phyloP scores from a whole-genome alignment of 2,329 filamentous ascomycete genomes.

The Sarocladium strictum region DNA sequence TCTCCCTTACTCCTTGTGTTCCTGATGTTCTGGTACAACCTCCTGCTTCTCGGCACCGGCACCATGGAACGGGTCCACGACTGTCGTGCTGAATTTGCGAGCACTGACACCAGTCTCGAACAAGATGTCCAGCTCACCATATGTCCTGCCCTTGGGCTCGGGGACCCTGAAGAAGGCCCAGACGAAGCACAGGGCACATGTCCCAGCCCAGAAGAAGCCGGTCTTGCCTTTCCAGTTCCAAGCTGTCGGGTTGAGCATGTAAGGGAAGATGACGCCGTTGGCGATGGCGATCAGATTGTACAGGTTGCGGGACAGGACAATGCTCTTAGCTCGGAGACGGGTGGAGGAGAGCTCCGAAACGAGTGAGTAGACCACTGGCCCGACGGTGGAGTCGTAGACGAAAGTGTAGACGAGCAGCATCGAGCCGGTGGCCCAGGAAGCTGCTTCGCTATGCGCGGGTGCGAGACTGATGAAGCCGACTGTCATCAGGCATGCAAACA shows the following conservation, averaged over 20 bases:
- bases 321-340: conserved; percentile 39
- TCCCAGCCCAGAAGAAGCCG: conserved; percentile 13
- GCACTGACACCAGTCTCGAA: conserved; percentile 22
- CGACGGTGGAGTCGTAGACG: conserved; percentile 32
- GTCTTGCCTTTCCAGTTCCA: conserved; percentile 18
- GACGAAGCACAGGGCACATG: conserved; percentile 17
- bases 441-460: conserved; percentile 22
- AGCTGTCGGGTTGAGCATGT: conserved; percentile 17
- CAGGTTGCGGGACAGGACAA: conserved; percentile 36
- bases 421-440: conserved; percentile 32
- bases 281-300: conserved; percentile 15
- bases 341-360: conserved; percentile 51
- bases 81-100: conserved; percentile 23
- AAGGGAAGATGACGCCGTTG: conserved; percentile 17
- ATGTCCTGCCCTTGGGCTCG: conserved; percentile 21
- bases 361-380: conserved; percentile 72
- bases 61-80: conserved; percentile 9
- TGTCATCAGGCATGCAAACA: conserved; percentile 27
- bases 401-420: conserved; percentile 37
- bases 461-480: conserved; percentile 33
- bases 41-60: conserved; percentile 5
- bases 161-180: conserved; percentile 22
- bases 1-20: not conserved
- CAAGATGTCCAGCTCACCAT: conserved; percentile 21
- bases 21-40: conserved; percentile 3